phyloP scores from a whole-genome alignment of 805 yeast species.

The Spathaspora passalidarum region DNA sequence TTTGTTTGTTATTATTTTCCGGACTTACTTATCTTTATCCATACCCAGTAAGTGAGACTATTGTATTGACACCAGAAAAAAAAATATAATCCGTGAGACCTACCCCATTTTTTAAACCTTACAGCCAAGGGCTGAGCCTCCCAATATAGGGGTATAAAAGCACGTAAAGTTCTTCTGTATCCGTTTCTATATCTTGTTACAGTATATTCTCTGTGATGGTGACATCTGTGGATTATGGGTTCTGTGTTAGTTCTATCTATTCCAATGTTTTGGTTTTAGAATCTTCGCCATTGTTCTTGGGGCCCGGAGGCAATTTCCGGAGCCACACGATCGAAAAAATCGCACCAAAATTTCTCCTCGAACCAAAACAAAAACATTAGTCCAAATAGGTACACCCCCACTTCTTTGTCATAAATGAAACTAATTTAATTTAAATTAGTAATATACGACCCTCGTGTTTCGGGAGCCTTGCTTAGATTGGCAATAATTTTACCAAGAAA shows the following conservation, averaged over 20 bases:
- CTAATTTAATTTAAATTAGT: neutral
- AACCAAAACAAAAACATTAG: neutral
- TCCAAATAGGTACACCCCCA: neutral
- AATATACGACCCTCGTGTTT: neutral
- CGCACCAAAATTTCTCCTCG: neutral
- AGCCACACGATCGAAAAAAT: neutral
- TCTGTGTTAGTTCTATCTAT: neutral
- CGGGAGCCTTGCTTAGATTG: too few species aligned
- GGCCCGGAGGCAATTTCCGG: neutral
- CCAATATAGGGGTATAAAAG: neutral
- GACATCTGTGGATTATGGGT: neutral
- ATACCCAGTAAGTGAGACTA: too few species aligned
- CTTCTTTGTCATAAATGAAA: neutral
- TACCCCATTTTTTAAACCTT: neutral
- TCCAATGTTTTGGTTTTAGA: too few species aligned
- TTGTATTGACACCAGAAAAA: neutral
- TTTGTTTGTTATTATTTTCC: neutral
- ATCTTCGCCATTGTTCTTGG: neutral
- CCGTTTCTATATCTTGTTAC: too few species aligned
- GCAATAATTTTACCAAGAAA: too few species aligned
- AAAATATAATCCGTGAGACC: neutral
- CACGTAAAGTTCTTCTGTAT: too few species aligned
- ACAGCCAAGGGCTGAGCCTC: neutral
- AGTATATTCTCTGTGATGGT: neutral
- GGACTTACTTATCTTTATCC: too few species aligned